Base-by-base conservation (phyloP, 2,329 filamentous ascomycete species). In the Domatiomyces catenatus region DNA sequence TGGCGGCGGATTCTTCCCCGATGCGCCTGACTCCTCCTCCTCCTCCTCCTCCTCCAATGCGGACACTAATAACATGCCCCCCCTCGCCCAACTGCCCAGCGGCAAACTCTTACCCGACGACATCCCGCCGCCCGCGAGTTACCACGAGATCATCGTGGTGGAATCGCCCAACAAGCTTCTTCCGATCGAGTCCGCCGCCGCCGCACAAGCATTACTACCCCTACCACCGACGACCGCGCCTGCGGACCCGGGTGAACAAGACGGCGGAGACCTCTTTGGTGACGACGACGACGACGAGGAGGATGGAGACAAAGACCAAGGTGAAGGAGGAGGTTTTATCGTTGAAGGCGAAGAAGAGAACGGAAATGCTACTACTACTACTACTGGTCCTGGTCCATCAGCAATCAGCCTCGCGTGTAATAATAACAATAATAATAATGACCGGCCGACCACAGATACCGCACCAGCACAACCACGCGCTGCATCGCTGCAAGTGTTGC, bases 1-100 rank as follows among this genome's bases (percentile, higher is more conserved):
- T 28, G 66, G 62, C 8, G 67, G 67, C 26, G 68, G 67, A 1
- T 71, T 71, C 53, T 56, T 71, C 20, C 61, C 62, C 8, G 67
- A 69, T 43, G 52, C 58, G 43, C 59, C 56, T 44, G 55, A 59
- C n/a, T n/a, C n/a, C n/a, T n/a, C n/a, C n/a, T n/a, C n/a, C n/a
- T n/a, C n/a, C n/a, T n/a, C n/a, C n/a, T n/a, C n/a, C n/a, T n/a
- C n/a, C n/a, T n/a, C n/a, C n/a, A n/a, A n/a, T n/a, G n/a, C n/a
- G n/a, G n/a, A n/a, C n/a, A n/a, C n/a, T 2, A 24, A 42, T 24
- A 22, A 32, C 2, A 19, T 24, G 26, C 19, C 48, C 17, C n/a
- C 32, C 28, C 19, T 24, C 22, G 44, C 18, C 12, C 3, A 6
- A 24, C 22, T 52, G 8, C 36, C 52, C 12, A 50, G 46, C 28